phyloP scores from a whole-genome alignment of 73 alveolate species.

The Paramecium biaurelia region DNA sequence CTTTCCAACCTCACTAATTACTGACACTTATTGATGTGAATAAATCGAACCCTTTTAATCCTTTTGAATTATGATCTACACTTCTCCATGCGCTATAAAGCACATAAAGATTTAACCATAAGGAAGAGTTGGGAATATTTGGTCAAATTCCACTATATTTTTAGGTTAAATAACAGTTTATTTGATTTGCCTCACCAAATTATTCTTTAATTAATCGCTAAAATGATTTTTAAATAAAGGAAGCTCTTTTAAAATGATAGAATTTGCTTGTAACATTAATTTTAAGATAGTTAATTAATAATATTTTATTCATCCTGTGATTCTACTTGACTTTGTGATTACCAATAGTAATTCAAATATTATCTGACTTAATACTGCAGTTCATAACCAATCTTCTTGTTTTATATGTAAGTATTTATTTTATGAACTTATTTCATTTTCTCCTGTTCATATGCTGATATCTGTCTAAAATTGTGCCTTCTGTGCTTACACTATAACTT shows the following conservation, averaged over 20 bases:
- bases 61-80: background rate
- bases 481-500: too few relatives aligned
- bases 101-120: background rate
- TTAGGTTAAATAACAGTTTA: background rate
- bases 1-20: background rate
- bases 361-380: slow-evolving; percentile 22
- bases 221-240: slow-evolving; percentile 23
- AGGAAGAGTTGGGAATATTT: background rate
- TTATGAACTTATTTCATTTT: too few relatives aligned
- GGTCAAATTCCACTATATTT: slow-evolving; percentile 16
- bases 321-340: slow-evolving; percentile 22
- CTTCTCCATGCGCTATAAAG: background rate
- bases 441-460: too few relatives aligned
- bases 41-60: background rate
- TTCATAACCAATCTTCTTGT: too few relatives aligned
- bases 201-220: slow-evolving; percentile 23
- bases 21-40: background rate
- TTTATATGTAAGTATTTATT: too few relatives aligned
- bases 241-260: background rate
- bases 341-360: slow-evolving; percentile 57
- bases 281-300: slow-evolving; percentile 5
- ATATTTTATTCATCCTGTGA: slow-evolving; percentile 28
- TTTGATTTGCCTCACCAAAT: background rate
- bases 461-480: too few relatives aligned
- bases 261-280: slow-evolving; percentile 38